Conservation (phyloP, 2,329 filamentous ascomycete genomes). For the Arthroderma sp. region DNA sequence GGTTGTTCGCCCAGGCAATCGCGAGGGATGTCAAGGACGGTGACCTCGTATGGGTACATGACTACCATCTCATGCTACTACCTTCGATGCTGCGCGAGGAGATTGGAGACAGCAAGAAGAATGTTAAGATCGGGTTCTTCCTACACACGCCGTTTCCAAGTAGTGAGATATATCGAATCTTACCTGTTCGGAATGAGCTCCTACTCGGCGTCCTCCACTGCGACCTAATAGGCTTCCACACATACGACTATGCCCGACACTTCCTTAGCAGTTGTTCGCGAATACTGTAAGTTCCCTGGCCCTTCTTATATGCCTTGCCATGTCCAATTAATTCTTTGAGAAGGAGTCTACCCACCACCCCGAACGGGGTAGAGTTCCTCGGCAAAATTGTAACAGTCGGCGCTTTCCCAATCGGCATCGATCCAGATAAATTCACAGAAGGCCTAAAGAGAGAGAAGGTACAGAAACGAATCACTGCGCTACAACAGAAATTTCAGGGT, state of each 20-base stretch:
- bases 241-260: conserved; percentile 96
- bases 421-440: conserved; percentile 90
- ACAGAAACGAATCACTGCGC: conserved; percentile 69
- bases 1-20: conserved; percentile 78
- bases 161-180: conserved; percentile 90
- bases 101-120: conserved; percentile 66
- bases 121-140: conserved; percentile 97
- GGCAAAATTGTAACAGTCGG: conserved; percentile 82
- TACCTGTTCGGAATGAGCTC: conserved; percentile 82
- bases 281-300: conserved; percentile 54
- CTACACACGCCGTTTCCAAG: conserved; percentile 94
- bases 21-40: conserved; percentile 80
- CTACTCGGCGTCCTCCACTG: conserved; percentile 80
- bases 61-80: conserved; percentile 96
- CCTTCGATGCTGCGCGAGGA: conserved; percentile 91
- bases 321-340: conserved; percentile 7
- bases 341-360: conserved; percentile 54
- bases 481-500: conserved; percentile 85
- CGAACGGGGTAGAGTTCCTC: conserved; percentile 84
- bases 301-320: neutral
- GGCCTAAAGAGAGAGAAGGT: conserved; percentile 76
- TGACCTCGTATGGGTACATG: conserved; percentile 94
- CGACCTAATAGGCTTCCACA: conserved; percentile 95
- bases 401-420: conserved; percentile 95
- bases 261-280: conserved; percentile 95